Evolutionary conservation across 2,329 filamentous ascomycete genomes (phyloP).

Genomic region (Pseudocercospora musae): DNA sequence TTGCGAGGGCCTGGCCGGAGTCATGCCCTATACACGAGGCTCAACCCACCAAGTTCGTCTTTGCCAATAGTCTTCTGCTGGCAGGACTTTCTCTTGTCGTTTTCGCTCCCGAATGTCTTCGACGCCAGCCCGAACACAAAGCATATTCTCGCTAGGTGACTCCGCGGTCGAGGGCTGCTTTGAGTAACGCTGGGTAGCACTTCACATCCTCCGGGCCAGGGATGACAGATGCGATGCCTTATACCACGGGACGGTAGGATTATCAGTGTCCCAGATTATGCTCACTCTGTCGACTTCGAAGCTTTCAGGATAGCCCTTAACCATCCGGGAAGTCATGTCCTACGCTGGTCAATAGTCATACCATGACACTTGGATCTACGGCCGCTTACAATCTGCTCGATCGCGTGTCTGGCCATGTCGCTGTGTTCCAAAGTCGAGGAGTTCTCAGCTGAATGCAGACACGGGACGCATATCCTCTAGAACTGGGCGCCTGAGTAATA

Average conservation of each 20-base stretch:
- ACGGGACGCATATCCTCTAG: constrained; percentile 24
- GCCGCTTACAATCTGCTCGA: constrained; percentile 21
- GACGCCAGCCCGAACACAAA: constrained; percentile 33
- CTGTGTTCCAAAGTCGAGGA: constrained; percentile 26
- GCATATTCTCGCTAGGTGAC: constrained; percentile 41
- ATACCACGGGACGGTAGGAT: too few species aligned
- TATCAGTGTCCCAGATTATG: too few species aligned
- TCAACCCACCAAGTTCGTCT: constrained; percentile 33
- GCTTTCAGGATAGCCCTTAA: constrained; percentile 32
- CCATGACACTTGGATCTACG: not conserved
- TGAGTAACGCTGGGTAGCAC: constrained; percentile 37
- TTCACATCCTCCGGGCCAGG: constrained; percentile 36
- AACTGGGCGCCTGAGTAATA: constrained; percentile 31
- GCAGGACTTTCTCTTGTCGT: constrained; percentile 32
- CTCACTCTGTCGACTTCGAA: constrained; percentile 24
- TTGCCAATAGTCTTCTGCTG: constrained; percentile 39
- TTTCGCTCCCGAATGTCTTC: constrained; percentile 31
- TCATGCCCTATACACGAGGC: too few species aligned
- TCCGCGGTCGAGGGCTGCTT: constrained; percentile 39
- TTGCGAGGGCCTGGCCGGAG: too few species aligned
- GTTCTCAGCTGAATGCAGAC: constrained; percentile 27
- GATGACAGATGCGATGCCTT: constrained; percentile 32
- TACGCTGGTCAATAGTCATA: not conserved
- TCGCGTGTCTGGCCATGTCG: constrained; percentile 26
- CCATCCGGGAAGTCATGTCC: constrained; percentile 28